A percentile compares a stretch with the other conserved stretches of the same genome.
These are phyloP conservation scores for Erysimum cheiranthoides DNA, from an alignment of 345 rosid species.

Conservation along the genomic window DNA sequence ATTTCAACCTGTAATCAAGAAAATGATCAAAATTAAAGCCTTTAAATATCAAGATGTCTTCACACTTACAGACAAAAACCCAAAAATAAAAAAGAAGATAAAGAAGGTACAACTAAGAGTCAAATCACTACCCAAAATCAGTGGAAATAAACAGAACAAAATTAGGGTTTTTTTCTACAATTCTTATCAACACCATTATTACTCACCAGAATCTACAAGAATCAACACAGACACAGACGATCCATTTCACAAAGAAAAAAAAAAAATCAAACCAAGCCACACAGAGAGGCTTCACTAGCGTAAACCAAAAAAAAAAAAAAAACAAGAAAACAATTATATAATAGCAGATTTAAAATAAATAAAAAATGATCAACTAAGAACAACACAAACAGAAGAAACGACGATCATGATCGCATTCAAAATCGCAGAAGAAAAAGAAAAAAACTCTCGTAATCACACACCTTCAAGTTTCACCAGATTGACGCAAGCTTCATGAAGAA, in stretches of 20 bases:
- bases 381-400: neutral
- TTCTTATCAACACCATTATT: neutral
- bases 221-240: constrained; percentile 30
- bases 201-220: neutral
- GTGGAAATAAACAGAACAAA: constrained; percentile 21
- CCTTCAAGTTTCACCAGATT: constrained; percentile 23
- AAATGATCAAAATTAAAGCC: constrained; percentile 25
- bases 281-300: constrained; percentile 33
- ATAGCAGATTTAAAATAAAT: neutral
- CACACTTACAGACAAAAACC: neutral
- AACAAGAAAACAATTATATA: neutral
- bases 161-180: constrained; percentile 8
- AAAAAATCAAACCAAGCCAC: neutral
- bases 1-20: constrained; percentile 25
- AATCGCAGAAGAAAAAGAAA: neutral
- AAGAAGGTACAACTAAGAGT: constrained; percentile 24
- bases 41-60: neutral
- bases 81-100: neutral
- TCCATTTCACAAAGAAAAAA: constrained; percentile 2
- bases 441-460: constrained; percentile 23
- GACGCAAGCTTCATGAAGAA: constrained; percentile 9
- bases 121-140: constrained; percentile 32
- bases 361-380: constrained; percentile 15
- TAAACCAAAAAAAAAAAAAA: neutral
- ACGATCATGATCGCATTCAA: constrained; percentile 38